phyloP scores from a whole-genome alignment of 2,329 filamentous ascomycete species.

The Cordyceps tenuipes region DNA sequence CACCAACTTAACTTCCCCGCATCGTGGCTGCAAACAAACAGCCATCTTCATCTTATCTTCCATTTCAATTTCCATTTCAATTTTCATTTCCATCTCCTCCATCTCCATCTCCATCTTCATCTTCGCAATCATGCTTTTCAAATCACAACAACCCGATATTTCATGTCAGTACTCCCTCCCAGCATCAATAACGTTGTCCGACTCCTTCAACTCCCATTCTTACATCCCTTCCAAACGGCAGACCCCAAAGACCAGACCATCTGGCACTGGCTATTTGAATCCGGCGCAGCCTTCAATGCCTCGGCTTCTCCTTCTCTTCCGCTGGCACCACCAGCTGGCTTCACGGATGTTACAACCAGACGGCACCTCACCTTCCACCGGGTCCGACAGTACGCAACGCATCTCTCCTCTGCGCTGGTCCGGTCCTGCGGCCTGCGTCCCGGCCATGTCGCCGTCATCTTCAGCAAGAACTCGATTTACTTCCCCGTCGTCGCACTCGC shows the following conservation, averaged over 20 bases:
- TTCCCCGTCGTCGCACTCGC: slow-evolving; percentile 53
- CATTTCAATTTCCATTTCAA: background rate
- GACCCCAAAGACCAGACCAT: slow-evolving; percentile 46
- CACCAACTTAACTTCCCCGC: background rate
- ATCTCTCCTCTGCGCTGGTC: slow-evolving; percentile 52
- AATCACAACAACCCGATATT: slow-evolving; percentile 4
- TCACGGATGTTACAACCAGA: slow-evolving; percentile 50
- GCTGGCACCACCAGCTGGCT: slow-evolving; percentile 32
- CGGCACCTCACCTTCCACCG: slow-evolving; percentile 50
- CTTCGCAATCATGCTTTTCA: slow-evolving; percentile 5
- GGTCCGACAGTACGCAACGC: slow-evolving; percentile 47
- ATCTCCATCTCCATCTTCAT: background rate
- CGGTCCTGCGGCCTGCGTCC: slow-evolving; percentile 44
- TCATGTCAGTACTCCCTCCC: background rate
- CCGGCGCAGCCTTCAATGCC: slow-evolving; percentile 32
- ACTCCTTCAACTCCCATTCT: background rate
- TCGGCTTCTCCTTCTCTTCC: slow-evolving; percentile 16
- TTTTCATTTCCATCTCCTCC: background rate
- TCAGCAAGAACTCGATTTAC: slow-evolving; percentile 58
- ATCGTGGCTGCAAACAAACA: background rate
- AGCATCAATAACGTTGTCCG: background rate
- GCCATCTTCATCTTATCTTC: too few relatives aligned
- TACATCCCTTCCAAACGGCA: slow-evolving; percentile 17
- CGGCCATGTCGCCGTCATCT: slow-evolving; percentile 51
- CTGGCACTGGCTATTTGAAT: slow-evolving; percentile 56